These are phyloP conservation scores for Thamnidium elegans DNA, from an alignment of 192 early-diverging fungal genomes.

Conservation along the genomic window DNA sequence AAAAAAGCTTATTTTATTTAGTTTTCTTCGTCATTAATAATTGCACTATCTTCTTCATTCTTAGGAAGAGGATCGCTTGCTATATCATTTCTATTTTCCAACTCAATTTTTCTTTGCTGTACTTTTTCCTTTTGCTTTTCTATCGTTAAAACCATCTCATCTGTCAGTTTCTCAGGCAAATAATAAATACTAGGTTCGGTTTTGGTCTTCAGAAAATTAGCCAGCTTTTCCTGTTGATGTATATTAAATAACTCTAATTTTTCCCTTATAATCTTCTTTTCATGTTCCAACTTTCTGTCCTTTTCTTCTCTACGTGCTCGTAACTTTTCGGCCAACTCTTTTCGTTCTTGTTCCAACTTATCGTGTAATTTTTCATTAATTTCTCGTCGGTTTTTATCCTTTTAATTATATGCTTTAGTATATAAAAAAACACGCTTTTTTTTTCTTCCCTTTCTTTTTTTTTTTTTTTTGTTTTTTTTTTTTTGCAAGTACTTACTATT, in stretches of 20 bases:
- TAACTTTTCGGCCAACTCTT: slow-evolving; percentile 40
- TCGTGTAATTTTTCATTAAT: slow-evolving; percentile 42
- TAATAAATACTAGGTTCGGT: slow-evolving; percentile 32
- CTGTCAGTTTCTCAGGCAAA: slow-evolving; percentile 29
- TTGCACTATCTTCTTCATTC: background rate
- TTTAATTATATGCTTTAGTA: background rate
- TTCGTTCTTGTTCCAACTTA: slow-evolving; percentile 43
- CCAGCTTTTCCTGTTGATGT: background rate
- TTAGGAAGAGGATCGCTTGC: background rate
- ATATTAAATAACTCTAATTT: slow-evolving; percentile 13
- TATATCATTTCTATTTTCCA: slow-evolving; percentile 4
- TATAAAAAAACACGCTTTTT: background rate
- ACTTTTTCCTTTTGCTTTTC: slow-evolving; percentile 4
- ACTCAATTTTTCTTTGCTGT: slow-evolving; percentile 1
- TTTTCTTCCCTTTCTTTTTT: background rate
- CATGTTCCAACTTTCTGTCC: slow-evolving; percentile 14
- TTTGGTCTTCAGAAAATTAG: slow-evolving; percentile 33
- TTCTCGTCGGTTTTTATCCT: slow-evolving; percentile 45
- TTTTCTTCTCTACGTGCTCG: slow-evolving; percentile 40
- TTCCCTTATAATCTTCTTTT: slow-evolving; percentile 17
- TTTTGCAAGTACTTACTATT: slow-evolving; percentile 35
- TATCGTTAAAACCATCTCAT: slow-evolving; percentile 2
- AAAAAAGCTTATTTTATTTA: background rate
- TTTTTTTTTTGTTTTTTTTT: background rate
- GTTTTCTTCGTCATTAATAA: background rate